Base-by-base conservation (phyloP, 768 basidiomycete genomes). In the Suillus subalutaceus region DNA sequence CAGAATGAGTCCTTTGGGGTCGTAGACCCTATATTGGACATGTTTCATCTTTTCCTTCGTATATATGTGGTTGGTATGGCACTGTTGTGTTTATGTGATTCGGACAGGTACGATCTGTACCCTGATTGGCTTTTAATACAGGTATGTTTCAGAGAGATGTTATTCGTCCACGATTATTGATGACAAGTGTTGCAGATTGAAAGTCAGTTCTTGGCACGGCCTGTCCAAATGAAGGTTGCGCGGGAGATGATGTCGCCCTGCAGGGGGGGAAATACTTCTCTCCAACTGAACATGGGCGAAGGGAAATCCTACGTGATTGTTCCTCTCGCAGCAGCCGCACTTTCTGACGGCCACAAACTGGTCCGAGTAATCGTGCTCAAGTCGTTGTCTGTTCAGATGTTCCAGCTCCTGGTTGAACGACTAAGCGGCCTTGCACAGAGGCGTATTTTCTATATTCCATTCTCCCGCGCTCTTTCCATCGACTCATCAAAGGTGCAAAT, bases 241-340 rank as follows among this genome's bases (percentile, higher is more conserved):
- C 48, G 41, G 13, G 66, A 76, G 44, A 78, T 77, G 77, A 73
- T 78, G 13, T 52, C 63, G 15, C 76, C 76, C 0, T 20, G 9
- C 7, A 65, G 64, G 0, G 13, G 65, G 16, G 13, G 52, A 32
- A 76, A 69, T 41, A 73, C 72, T 9, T 65, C 69, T 35, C 63
- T 75, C 46, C 76, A 78, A 43, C 65, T 77, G 8, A 73, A 78
- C 59, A 78, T 77, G 76, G 76, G 76, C 3, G 77, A 77, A 62
- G 77, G 77, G 4, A 77, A 76, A 52, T 76, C 77, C 13, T 77
- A 73, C 0, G 77, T 69, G 13, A 77, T 77, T n/a, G 66, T 77
- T 5, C 75, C 75, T 4, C 69, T 76, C 23, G 67, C 67, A 37
- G 62, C 69, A 6, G 66, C 75, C 0, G 63, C 71, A 15, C 68